Conservation (phyloP, 345 rosid species). For the Populus davidiana region DNA sequence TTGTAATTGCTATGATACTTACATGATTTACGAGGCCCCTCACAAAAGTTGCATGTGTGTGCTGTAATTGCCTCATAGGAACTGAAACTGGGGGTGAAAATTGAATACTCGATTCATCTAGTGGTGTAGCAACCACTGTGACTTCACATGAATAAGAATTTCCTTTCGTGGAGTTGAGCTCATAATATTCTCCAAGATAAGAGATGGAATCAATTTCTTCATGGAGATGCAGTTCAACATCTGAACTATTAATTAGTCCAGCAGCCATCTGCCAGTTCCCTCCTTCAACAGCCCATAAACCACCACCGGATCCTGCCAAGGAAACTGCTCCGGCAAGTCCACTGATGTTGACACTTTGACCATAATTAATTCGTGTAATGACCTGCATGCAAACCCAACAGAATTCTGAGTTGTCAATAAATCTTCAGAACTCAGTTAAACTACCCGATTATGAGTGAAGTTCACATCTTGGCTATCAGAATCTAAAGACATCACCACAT, state of each 20-base stretch:
- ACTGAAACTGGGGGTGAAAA: constrained; percentile 62
- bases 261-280: constrained; percentile 98
- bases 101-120: constrained; percentile 67
- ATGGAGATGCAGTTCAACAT: constrained; percentile 59
- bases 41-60: constrained; percentile 88
- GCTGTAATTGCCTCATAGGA: constrained; percentile 79
- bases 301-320: constrained; percentile 87
- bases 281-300: constrained; percentile 84
- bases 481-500: neutral
- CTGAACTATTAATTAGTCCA: constrained; percentile 63
- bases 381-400: constrained; percentile 43
- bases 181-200: constrained; percentile 55
- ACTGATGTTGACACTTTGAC: constrained; percentile 74
- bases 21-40: constrained; percentile 87
- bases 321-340: constrained; percentile 98
- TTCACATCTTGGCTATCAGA: neutral
- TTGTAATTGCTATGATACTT: constrained; percentile 23
- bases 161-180: constrained; percentile 73
- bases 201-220: constrained; percentile 72
- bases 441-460: neutral
- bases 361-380: constrained; percentile 88
- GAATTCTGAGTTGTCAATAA: neutral
- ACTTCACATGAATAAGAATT: constrained; percentile 61
- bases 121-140: constrained; percentile 69
- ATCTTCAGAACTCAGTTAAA: neutral